A percentile compares a stretch with the other conserved stretches of the same genome.
Conservation (phyloP, 768 basidiomycete genomes). For the Boletus eberwhitei region DNA sequence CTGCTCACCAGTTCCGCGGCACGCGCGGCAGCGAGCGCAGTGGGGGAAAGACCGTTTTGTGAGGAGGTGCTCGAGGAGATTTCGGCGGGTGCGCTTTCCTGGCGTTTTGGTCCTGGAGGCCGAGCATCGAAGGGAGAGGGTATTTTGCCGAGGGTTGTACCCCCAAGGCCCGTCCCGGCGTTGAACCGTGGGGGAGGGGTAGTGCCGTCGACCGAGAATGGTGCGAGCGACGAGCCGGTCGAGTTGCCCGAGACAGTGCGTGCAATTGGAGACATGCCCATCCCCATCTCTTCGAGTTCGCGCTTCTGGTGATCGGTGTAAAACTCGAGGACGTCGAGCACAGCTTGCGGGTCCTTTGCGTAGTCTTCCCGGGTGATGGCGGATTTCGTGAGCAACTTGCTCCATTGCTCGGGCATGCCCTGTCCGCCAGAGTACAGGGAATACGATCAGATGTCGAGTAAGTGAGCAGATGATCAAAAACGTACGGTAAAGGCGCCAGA, state of each 20-base stretch:
- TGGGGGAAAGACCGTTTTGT: constrained; percentile 40
- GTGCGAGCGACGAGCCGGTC: constrained; percentile 30
- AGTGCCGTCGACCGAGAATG: constrained; percentile 31
- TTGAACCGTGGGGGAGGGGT: constrained; percentile 75
- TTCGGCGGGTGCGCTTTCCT: constrained; percentile 44
- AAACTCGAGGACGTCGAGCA: constrained; percentile 96
- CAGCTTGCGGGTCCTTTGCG: constrained; percentile 94
- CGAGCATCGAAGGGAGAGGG: constrained; percentile 36
- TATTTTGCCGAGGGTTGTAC: constrained; percentile 48
- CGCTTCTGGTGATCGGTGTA: constrained; percentile 97
- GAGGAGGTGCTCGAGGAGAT: constrained; percentile 25
- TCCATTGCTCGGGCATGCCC: constrained; percentile 99
- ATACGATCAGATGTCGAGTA: background rate
- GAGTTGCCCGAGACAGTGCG: constrained; percentile 22
- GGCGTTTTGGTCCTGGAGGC: constrained; percentile 38
- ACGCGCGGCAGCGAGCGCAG: constrained; percentile 48
- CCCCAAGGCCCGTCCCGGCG: constrained; percentile 90
- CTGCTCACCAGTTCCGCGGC: constrained; percentile 66
- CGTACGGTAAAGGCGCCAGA: constrained; percentile 92
- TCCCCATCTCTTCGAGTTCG: constrained; percentile 69
- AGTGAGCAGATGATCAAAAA: constrained; percentile 10
- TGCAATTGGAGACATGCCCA: constrained; percentile 27
- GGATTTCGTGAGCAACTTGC: constrained; percentile 91
- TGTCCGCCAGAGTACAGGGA: constrained; percentile 27
- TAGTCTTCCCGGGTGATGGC: constrained; percentile 99